Evolutionary conservation across 495 filamentous ascomycete genomes (phyloP), one percentile per base, ranked within the genome.

Genomic region (Bathelium albidoporum): DNA sequence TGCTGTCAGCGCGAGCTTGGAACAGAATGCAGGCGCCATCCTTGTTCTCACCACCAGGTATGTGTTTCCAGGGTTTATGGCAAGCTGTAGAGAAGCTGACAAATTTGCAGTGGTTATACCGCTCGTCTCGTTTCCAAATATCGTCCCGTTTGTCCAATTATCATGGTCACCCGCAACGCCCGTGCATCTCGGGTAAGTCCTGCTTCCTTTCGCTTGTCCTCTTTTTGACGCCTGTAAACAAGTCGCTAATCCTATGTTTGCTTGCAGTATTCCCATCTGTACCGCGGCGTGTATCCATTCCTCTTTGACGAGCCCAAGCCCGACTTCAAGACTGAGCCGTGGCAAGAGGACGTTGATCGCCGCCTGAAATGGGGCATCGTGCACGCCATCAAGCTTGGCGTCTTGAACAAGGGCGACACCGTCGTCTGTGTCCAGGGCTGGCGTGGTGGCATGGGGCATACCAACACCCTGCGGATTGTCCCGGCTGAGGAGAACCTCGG

Each of bases 341-440:
- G 94, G 94, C 95, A 98, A 79, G 90, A 97, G 79, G 95, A 98
- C 77, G 94, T 98, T 68, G 94, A 98, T 79, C 83, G 87, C 71
- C 89, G 94, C 70, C 88, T 97, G 68, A 94, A 89, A 80, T 98
- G 93, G 93, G 95, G 88, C 75, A 88, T 97, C 73, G 74, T 76
- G 70, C 83, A 89, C 71, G 94, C 90, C 67, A 85, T 95, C 68
- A 84, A 85, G 72, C 85, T 98, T 62, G 88, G 89, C 62, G 83
- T 97, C 63, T 80, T 98, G 69, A 82, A 80, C 71, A 83, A 88
- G 75, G 91, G 87, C 62, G 91, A 95, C 72, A 85, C 84, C 66
- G 88, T 97, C 41, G 86, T 97, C 65, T 95, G 95, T 70, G 92
- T 98, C 28, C 94, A 98, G 77, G 94, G 95, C 74, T 98, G 94